Base-by-base conservation (phyloP, 176 grass and related monocot species). In the Elaeis guineensis region DNA sequence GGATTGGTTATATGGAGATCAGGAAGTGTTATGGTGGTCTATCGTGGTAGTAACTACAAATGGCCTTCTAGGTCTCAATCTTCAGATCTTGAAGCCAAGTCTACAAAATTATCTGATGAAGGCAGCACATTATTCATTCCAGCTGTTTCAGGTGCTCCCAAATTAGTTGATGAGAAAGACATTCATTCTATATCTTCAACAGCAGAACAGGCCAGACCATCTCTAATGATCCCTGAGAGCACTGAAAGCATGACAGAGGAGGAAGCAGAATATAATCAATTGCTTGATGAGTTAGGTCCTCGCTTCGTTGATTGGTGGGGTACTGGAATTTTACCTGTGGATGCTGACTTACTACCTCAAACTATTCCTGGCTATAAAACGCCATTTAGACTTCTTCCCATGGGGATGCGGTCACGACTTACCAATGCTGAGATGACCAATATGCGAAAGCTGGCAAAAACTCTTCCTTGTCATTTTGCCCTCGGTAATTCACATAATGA, bases 21-120 rank as follows among this genome's bases (percentile, higher is more conserved):
- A 20, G 87, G 87, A 58, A 91, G 93, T 83, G 84, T 89, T 12
- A 97, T 97, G 93, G 87, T 97, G 65, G 87, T 91, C 52, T 91
- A 91, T 57, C 78, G 84, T 16, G 84, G 87, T 35, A 69, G 63
- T 61, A 87, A 89, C 67, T 97, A 91, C 66, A 88, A 84, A 21
- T 76, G 73, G 32, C 76, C 84, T 73, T 62, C 79, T 15, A 81
- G 69, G 75, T 79, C 76, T 74, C 75, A 84, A 77, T 19, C 80
- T 57, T 23, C 66, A 20, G 57, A 76, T 56, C 67, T 54, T 18
- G 35, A 66, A 53, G 64, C 59, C 16, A 52, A 75, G 18, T 25
- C 67, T 6, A 56, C 49, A 60, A 79, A 83, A 58, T 57, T 53
- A 53, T 44, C 70, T 25, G 25, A 63, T 22, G 82, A 30, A 58